Evolutionary conservation across 208 protist genomes (phyloP).

Genomic region (Borovskyia barvae): DNA sequence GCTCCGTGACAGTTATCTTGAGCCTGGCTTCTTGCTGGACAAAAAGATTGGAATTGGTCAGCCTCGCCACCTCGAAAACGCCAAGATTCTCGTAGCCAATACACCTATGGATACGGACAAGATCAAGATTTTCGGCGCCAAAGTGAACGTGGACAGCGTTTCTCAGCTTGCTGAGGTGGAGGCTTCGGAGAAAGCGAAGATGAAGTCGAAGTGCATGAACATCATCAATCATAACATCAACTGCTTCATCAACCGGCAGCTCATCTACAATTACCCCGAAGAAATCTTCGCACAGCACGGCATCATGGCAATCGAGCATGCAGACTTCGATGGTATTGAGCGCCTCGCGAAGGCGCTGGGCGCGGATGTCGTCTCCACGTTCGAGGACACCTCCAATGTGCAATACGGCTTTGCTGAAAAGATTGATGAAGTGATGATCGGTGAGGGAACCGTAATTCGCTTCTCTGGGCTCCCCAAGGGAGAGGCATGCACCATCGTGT

Average conservation of each 20-base stretch:
- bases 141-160: constrained; percentile 95
- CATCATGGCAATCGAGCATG: constrained; percentile 99
- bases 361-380: constrained; percentile 99
- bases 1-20: constrained; percentile 98
- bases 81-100: constrained; percentile 99
- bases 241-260: constrained; percentile 99
- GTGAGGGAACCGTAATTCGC: constrained; percentile 98
- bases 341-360: constrained; percentile 94
- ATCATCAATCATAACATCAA: constrained; percentile 97
- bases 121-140: constrained; percentile 98
- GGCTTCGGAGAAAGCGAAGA: constrained; percentile 96
- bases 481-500: constrained; percentile 99
- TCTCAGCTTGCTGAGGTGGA: constrained; percentile 98
- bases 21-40: constrained; percentile 99
- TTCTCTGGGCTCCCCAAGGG: constrained; percentile 95
- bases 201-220: constrained; percentile 96
- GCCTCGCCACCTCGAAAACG: constrained; percentile 96
- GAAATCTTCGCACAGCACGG: constrained; percentile 97
- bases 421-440: constrained; percentile 98
- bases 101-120: constrained; percentile 99
- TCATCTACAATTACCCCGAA: constrained; percentile 99
- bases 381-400: constrained; percentile 96
- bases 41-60: constrained; percentile 99
- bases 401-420: constrained; percentile 94
- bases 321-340: constrained; percentile 99